Evolutionary conservation across 2,329 filamentous ascomycete genomes (phyloP).

Genomic region (Paracorniculantispora psalliotae): DNA sequence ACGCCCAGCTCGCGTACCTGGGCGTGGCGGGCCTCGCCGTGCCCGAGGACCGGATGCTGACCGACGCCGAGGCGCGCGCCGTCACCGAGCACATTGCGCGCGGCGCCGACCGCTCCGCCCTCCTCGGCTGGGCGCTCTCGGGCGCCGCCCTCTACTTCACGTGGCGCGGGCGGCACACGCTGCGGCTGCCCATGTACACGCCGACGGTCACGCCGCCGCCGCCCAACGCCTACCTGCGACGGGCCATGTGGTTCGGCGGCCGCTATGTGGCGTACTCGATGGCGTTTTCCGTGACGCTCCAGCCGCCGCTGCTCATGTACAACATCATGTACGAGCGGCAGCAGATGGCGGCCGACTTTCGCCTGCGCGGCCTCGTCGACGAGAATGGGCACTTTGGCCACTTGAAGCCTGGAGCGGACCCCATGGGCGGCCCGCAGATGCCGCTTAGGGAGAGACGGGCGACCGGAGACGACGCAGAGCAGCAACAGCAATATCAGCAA

Average conservation of each 20-base stretch:
- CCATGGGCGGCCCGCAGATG: no score
- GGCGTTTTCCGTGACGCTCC: conserved; percentile 20
- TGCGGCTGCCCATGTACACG: conserved; percentile 37
- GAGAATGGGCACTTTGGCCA: neutral
- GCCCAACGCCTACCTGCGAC: conserved; percentile 24
- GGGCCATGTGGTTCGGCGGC: conserved; percentile 30
- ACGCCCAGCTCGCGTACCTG: conserved; percentile 25
- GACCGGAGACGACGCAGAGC: neutral
- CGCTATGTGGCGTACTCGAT: conserved; percentile 32
- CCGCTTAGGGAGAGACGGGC: no score
- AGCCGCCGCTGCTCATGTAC: conserved; percentile 27
- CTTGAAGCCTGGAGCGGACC: no score
- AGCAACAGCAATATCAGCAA: conserved; percentile 11
- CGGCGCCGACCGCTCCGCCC: conserved; percentile 27
- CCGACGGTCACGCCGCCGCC: conserved; percentile 30
- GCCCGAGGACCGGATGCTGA: conserved; percentile 26
- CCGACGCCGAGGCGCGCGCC: conserved; percentile 32
- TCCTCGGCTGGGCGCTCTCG: conserved; percentile 25
- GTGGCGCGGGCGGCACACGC: conserved; percentile 26
- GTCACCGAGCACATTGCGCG: conserved; percentile 30
- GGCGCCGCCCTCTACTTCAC: conserved; percentile 23
- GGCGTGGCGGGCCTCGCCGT: conserved; percentile 26
- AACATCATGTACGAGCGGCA: conserved; percentile 19
- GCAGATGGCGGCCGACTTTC: neutral
- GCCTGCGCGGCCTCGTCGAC: neutral